Evolutionary conservation across 164 flowering plant genomes (phyloP), one percentile per base, ranked within the genome.

Genomic region (Protea cynaroides): DNA sequence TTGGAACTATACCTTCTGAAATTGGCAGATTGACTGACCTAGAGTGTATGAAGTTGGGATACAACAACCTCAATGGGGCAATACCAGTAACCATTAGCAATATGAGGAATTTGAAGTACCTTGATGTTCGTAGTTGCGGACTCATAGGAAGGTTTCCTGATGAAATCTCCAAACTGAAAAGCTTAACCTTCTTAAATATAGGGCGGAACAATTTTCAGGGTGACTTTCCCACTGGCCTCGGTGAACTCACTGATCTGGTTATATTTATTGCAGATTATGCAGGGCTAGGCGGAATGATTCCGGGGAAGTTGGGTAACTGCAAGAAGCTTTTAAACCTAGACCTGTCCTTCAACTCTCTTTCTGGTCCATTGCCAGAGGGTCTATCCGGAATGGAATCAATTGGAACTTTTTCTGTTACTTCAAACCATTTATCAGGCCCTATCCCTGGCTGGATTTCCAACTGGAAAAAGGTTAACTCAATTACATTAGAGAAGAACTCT

Each of bases 381-480:
- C 75, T 86, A 34, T 58, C 46, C 7, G 78, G 71, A 22, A 40
- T 82, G 59, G 76, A 79, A 44, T 78, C 79, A 9, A 64, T 86
- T 21, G 64, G 64, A 44, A 76, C 80, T 0, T 56, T 86, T 47
- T 68, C 67, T 15, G 82, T 84, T 19, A 77, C 71, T 29, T 78
- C 81, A 12, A 86, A 86, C 64, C 68, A 43, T 40, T 66, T 86
- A 14, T 80, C 83, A 10, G 90, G 90, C 29, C 66, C 75, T 12
- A 34, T 86, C 19, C 88, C 86, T 10, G 23, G 64, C 8, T 84
- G 88, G 88, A 78, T 84, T 59, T 81, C 83, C 9, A 74, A 81
- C 65, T 82, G 85, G 85, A 75, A 65, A 44, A 63, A 43, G 37
- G 77, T 77, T 25, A 72, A 68, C 37, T 66, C 82, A 19, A 49